Evolutionary conservation across 331 rosid genomes (phyloP).

Genomic region (Quercus phellos): DNA sequence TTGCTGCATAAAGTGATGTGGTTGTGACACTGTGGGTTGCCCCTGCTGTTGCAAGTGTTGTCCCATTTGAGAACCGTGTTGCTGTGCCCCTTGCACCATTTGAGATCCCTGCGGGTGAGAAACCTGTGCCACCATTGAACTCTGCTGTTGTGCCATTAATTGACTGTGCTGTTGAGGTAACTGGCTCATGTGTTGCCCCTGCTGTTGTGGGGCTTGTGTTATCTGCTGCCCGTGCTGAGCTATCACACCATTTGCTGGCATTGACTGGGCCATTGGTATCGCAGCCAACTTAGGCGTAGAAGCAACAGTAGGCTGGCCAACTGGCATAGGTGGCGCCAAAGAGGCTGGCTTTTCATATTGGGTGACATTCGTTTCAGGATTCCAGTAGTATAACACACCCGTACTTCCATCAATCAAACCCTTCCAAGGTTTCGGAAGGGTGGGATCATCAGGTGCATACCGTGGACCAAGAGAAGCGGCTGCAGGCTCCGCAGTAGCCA

Average conservation of each 20-base stretch:
- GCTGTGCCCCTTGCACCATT: slow-evolving; percentile 37
- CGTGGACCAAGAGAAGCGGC: slow-evolving; percentile 65
- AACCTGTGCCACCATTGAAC: slow-evolving; percentile 30
- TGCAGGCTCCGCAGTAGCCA: slow-evolving; percentile 74
- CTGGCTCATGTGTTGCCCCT: slow-evolving; percentile 48
- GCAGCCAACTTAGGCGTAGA: slow-evolving; percentile 59
- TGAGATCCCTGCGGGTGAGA: slow-evolving; percentile 55
- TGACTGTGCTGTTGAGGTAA: slow-evolving; percentile 60
- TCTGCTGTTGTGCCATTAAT: slow-evolving; percentile 40
- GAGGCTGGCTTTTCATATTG: slow-evolving; percentile 81
- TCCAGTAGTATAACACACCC: slow-evolving; percentile 81
- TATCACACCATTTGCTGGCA: slow-evolving; percentile 29
- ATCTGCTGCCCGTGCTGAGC: slow-evolving; percentile 60
- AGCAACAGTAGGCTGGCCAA: slow-evolving; percentile 35
- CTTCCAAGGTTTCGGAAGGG: slow-evolving; percentile 90
- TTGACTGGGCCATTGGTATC: slow-evolving; percentile 42
- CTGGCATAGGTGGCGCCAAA: slow-evolving; percentile 44
- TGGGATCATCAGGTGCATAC: slow-evolving; percentile 93
- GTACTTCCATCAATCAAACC: slow-evolving; percentile 93
- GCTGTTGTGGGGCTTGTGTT: slow-evolving; percentile 44
- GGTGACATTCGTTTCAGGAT: slow-evolving; percentile 87
- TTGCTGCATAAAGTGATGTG: slow-evolving; percentile 22
- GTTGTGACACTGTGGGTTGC: slow-evolving; percentile 7
- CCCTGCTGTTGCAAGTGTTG: slow-evolving; percentile 41
- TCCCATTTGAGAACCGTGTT: slow-evolving; percentile 22